Evolutionary conservation across 179 eudicot species (phyloP).

Genomic region (Patellifolia procumbens): DNA sequence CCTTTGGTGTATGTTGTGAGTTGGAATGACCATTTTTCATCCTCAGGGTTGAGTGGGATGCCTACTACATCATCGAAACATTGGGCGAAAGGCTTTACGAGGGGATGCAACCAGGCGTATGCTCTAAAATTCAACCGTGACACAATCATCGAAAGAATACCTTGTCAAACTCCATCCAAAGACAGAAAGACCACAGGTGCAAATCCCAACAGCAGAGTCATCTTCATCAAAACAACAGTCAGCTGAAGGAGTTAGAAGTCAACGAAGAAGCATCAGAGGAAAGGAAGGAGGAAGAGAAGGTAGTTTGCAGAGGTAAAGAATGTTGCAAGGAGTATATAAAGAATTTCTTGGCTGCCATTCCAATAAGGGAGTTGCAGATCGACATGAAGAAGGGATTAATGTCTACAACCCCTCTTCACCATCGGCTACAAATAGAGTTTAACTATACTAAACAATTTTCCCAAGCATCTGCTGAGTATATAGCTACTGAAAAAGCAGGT

Average conservation of each 20-base stretch:
- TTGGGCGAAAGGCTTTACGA: constrained; percentile 82
- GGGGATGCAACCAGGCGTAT: constrained; percentile 78
- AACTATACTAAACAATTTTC: constrained; percentile 28
- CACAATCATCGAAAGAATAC: constrained; percentile 45
- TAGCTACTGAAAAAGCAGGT: constrained; percentile 13
- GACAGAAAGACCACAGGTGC: background rate
- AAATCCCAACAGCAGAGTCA: constrained; percentile 7
- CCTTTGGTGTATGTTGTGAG: constrained; percentile 67
- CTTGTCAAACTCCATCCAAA: constrained; percentile 30
- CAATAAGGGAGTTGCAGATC: constrained; percentile 75
- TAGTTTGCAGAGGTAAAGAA: constrained; percentile 58
- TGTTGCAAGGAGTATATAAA: constrained; percentile 82
- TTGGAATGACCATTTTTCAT: constrained; percentile 92
- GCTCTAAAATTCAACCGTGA: constrained; percentile 62
- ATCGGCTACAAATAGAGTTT: constrained; percentile 65
- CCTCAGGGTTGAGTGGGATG: constrained; percentile 74
- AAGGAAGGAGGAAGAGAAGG: constrained; percentile 30
- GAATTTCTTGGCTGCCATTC: constrained; percentile 87
- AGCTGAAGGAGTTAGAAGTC: constrained; percentile 9
- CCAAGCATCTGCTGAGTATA: constrained; percentile 17
- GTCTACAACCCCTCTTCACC: constrained; percentile 71
- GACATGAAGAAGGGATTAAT: constrained; percentile 79
- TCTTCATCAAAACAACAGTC: constrained; percentile 23
- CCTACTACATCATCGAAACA: constrained; percentile 77
- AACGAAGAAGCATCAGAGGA: constrained; percentile 22